Percentiles rank a stretch among this genome's conserved stretches.
These are phyloP conservation scores for Neurospora tetraspora DNA, from an alignment of 495 filamentous ascomycete genomes.

Conservation along the genomic window DNA sequence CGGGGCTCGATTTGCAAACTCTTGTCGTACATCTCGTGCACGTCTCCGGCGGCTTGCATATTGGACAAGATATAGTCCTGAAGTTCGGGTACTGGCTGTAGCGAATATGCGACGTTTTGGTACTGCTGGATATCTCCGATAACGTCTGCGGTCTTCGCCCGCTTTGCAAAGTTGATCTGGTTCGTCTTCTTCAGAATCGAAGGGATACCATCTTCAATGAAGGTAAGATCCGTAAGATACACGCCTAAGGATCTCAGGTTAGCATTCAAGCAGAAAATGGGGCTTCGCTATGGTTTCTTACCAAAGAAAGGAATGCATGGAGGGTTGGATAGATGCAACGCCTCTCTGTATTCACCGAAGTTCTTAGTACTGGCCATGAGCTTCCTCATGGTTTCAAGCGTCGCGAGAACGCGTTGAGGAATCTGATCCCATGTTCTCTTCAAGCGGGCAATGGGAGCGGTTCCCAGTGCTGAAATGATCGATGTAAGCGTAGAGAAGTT, in stretches of 20 bases:
- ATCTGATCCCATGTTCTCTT: constrained; percentile 93
- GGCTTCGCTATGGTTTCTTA: constrained; percentile 32
- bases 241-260: constrained; percentile 50
- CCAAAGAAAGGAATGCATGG: constrained; percentile 98
- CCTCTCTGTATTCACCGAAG: constrained; percentile 92
- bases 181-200: constrained; percentile 90
- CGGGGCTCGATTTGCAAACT: constrained; percentile 86
- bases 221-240: constrained; percentile 94
- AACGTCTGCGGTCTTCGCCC: constrained; percentile 93
- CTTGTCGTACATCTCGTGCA: constrained; percentile 98
- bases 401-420: constrained; percentile 65
- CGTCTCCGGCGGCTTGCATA: constrained; percentile 86
- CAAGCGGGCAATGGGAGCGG: constrained; percentile 87
- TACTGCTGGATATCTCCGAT: constrained; percentile 98
- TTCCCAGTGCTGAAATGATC: constrained; percentile 90
- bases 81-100: constrained; percentile 80
- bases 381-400: constrained; percentile 81
- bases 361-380: constrained; percentile 98
- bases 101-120: constrained; percentile 87
- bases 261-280: constrained; percentile 2
- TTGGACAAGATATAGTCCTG: constrained; percentile 96
- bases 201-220: constrained; percentile 97
- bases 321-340: constrained; percentile 82
- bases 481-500: constrained; percentile 98
- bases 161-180: constrained; percentile 96